Conservation (phyloP, 495 filamentous ascomycete genomes). For the Penicillium manginii region DNA sequence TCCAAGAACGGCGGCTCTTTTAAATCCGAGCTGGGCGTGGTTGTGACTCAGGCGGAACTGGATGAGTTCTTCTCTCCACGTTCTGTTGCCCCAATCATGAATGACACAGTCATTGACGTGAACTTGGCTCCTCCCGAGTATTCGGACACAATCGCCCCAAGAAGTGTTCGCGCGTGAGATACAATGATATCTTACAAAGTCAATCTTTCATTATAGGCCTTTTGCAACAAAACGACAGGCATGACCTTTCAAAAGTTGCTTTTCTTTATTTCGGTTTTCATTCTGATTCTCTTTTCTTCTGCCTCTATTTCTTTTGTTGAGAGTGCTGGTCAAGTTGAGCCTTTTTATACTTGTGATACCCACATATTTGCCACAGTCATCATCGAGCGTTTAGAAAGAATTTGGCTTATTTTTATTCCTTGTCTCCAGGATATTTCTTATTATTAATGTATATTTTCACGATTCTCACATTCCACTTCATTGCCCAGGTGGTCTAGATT, state of each 20-base stretch:
- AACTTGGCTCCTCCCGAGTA: slow-evolving; percentile 26
- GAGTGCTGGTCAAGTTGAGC: not conserved
- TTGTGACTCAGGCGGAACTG: slow-evolving; percentile 41
- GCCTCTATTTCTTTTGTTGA: not conserved
- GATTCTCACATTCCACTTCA: too few relatives aligned
- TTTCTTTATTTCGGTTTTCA: too few relatives aligned
- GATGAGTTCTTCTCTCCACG: slow-evolving; percentile 46
- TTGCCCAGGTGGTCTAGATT: too few relatives aligned
- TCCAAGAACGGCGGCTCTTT: slow-evolving; percentile 20
- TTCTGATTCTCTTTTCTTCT: not conserved
- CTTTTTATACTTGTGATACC: not conserved
- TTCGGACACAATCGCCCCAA: slow-evolving; percentile 15
- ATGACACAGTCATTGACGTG: slow-evolving; percentile 18
- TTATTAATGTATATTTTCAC: too few relatives aligned
- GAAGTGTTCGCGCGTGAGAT: not conserved
- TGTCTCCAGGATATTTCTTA: not conserved
- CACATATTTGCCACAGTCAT: not conserved
- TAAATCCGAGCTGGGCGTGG: slow-evolving; percentile 23
- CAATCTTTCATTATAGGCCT: not conserved
- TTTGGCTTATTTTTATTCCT: not conserved
- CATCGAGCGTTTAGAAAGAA: not conserved
- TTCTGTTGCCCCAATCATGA: slow-evolving; percentile 27
- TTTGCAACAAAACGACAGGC: too few relatives aligned
- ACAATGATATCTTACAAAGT: not conserved
- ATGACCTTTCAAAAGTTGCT: too few relatives aligned